Percentiles rank a stretch among this genome's conserved stretches.
Conservation (phyloP, 2,329 filamentous ascomycete genomes). For the Colletotrichum trifolii region DNA sequence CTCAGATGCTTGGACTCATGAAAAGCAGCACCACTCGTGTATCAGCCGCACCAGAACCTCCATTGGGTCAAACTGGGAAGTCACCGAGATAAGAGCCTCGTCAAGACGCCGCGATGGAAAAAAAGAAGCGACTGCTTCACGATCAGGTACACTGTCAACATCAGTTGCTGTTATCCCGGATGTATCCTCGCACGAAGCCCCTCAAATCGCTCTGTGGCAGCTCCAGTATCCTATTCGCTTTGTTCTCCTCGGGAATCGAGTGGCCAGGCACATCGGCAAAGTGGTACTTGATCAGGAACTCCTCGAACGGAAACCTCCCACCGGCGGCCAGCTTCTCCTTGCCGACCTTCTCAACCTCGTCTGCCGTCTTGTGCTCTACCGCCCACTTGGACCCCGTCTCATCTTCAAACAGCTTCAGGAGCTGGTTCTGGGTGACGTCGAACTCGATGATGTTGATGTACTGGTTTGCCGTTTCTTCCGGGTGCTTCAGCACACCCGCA, state of each 20-base stretch:
- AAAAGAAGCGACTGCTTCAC: no score
- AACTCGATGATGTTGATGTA: conserved; percentile 69
- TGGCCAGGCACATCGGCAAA: conserved; percentile 28
- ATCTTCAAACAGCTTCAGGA: conserved; percentile 64
- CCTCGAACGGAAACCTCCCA: conserved; percentile 38
- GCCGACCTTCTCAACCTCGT: conserved; percentile 50
- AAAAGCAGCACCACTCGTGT: no score
- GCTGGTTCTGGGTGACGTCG: conserved; percentile 66
- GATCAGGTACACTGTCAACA: no score
- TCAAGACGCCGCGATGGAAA: no score
- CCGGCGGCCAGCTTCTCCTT: conserved; percentile 50
- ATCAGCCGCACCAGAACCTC: no score
- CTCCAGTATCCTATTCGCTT: conserved; percentile 31
- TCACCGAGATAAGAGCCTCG: no score
- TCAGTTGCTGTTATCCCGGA: conserved; percentile 19
- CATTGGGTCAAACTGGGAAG: no score
- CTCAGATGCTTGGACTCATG: no score
- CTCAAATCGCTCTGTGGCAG: conserved; percentile 29
- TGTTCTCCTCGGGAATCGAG: conserved; percentile 30
- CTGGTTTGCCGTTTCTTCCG: conserved; percentile 65
- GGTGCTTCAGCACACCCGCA: conserved; percentile 58
- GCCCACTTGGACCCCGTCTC: conserved; percentile 62
- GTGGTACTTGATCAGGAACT: conserved; percentile 28
- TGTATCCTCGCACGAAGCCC: conserved; percentile 15
- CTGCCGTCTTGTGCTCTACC: conserved; percentile 50